These are phyloP conservation scores for Monascus purpureus DNA, from an alignment of 495 filamentous ascomycete genomes.

Conservation along the genomic window DNA sequence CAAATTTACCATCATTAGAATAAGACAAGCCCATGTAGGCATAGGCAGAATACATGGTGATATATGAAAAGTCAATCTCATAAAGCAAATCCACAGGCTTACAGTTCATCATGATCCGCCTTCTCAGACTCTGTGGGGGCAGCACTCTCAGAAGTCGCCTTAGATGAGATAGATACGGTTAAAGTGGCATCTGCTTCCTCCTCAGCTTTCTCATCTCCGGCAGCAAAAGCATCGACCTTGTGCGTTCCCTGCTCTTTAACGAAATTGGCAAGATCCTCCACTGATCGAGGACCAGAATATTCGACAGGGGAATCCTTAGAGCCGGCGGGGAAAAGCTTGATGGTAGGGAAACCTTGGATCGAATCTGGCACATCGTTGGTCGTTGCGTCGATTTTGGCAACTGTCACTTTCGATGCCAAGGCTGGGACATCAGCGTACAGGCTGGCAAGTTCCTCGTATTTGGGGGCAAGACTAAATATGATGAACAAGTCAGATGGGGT, in stretches of 20 bases:
- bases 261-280: slow-evolving; percentile 90
- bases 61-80: slow-evolving; percentile 9
- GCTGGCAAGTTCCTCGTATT: slow-evolving; percentile 69
- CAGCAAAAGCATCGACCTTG: slow-evolving; percentile 49
- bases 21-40: slow-evolving; percentile 2
- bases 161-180: slow-evolving; percentile 9
- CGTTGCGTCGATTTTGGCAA: slow-evolving; percentile 98
- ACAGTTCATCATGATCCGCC: slow-evolving; percentile 30
- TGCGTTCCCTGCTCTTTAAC: slow-evolving; percentile 90
- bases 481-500: slow-evolving; percentile 6
- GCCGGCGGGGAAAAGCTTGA: slow-evolving; percentile 94
- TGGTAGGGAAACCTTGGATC: slow-evolving; percentile 96
- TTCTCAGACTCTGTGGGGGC: slow-evolving; percentile 15
- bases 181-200: slow-evolving; percentile 15
- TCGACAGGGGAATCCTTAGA: slow-evolving; percentile 72
- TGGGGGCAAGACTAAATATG: slow-evolving; percentile 50
- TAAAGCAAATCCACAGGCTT: slow-evolving; percentile 9
- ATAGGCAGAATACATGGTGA: slow-evolving; percentile 9
- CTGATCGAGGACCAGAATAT: slow-evolving; percentile 76
- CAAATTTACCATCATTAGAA: not conserved
- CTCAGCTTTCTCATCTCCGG: slow-evolving; percentile 26
- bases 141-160: slow-evolving; percentile 11
- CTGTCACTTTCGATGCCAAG: slow-evolving; percentile 78
- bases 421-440: slow-evolving; percentile 61
- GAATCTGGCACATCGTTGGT: slow-evolving; percentile 93